Evolutionary conservation across 179 eudicot species (phyloP).

Genomic region (Gypsophila paniculata): DNA sequence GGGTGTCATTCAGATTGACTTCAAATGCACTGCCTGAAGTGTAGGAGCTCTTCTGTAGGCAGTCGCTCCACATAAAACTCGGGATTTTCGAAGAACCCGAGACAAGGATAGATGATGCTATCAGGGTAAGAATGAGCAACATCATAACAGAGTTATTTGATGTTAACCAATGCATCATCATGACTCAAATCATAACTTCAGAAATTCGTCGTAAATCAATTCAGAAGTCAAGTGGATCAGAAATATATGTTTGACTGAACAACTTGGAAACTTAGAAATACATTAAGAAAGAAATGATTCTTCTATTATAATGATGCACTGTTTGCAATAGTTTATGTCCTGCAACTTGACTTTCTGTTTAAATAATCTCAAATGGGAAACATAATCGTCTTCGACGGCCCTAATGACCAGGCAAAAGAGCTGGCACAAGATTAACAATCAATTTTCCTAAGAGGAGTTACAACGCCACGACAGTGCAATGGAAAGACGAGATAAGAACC

Average conservation of each 20-base stretch:
- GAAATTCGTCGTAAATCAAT: background rate
- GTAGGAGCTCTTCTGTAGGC: background rate
- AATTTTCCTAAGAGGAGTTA: background rate
- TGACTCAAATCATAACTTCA: background rate
- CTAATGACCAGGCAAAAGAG: slow-evolving; percentile 6
- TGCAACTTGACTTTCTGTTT: background rate
- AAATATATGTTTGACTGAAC: slow-evolving; percentile 2
- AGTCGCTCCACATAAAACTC: background rate
- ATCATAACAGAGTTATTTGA: too few species aligned
- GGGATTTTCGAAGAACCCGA: background rate
- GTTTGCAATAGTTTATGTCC: slow-evolving; percentile 3
- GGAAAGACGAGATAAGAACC: too few species aligned
- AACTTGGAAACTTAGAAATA: slow-evolving; percentile 5
- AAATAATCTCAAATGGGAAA: background rate
- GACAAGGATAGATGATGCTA: background rate
- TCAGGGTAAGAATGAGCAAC: slow-evolving; percentile 6
- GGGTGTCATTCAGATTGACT: slow-evolving; percentile 15
- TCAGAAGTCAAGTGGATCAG: background rate
- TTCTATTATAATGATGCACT: background rate
- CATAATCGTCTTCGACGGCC: background rate
- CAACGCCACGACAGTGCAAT: too few species aligned
- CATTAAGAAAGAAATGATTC: background rate
- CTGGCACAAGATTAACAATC: background rate
- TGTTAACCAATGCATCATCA: background rate
- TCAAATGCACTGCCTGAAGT: slow-evolving; percentile 6